Conservation (phyloP, 1,284 basidiomycete genomes). For the Trametes hirsuta region DNA sequence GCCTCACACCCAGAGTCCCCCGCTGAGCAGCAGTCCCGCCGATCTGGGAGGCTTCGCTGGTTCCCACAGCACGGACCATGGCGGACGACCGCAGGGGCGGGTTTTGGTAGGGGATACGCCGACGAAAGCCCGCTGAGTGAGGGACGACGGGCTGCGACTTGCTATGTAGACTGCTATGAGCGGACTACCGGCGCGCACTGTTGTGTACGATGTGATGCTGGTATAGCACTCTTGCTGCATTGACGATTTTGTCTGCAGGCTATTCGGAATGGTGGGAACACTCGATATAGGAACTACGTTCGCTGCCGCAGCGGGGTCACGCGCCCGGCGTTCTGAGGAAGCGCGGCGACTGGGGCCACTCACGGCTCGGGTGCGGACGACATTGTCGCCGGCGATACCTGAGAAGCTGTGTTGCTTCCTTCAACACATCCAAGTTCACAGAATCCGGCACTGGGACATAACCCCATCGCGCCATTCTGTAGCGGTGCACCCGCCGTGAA, state of each 20-base stretch:
- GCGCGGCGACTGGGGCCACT: neutral
- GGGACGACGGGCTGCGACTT: too few species aligned
- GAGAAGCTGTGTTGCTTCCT: conserved; percentile 16
- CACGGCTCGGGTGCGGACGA: conserved; percentile 5
- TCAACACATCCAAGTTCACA: neutral
- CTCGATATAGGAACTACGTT: conserved; percentile 13
- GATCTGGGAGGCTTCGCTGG: conserved; percentile 18
- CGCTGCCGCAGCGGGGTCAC: conserved; percentile 11
- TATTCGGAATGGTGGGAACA: neutral
- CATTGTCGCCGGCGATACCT: conserved; percentile 1
- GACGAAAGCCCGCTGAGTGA: conserved; percentile 25
- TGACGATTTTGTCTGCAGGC: neutral
- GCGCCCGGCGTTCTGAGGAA: neutral
- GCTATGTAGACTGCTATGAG: neutral
- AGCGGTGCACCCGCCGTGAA: neutral
- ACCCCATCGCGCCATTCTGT: neutral
- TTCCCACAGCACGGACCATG: neutral
- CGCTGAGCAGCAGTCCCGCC: conserved; percentile 16
- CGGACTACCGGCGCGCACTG: neutral
- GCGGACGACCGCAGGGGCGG: conserved; percentile 4
- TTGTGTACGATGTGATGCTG: neutral
- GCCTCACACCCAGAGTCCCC: conserved; percentile 12
- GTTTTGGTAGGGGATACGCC: conserved; percentile 30
- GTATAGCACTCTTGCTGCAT: neutral
- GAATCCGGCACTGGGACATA: neutral